Evolutionary conservation across 1,139 yeast genomes (phyloP), one percentile per base, ranked within the genome.

Genomic region (Protomyces inouyei): DNA sequence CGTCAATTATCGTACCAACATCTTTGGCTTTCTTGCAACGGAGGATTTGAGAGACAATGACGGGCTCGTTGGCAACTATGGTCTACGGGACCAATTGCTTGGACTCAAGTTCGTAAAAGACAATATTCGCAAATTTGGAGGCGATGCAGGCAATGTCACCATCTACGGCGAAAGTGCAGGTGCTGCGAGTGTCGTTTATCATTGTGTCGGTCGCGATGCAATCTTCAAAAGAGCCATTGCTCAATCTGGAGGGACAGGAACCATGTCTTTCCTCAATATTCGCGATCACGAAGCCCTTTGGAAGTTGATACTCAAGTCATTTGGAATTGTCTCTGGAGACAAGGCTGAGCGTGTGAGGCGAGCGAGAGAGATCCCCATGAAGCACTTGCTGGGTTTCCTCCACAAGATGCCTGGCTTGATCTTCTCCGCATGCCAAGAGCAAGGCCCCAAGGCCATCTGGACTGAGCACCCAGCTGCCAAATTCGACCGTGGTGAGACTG

Each of bases 91-190:
- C 66, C 74, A 72, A 45, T 65, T 74, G 12, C 40, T 68, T 63
- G 79, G 76, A 0, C 64, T 77, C 40, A 66, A 75, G 28, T 77
- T 79, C 79, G 74, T 76, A n/a, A 67, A 73, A 60, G 68, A 69
- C 40, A 76, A 77, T 64, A 75, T 76, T 60, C 71, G 64, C 0
- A 57, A 43, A 25, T 76, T 76, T 68, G 78, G 78, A 25, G 80
- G 80, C 10, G 72, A 77, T 65, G 71, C 76, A 3, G 66, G 70
- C 9, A 71, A 69, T 52, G 70, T 77, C 35, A 76, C 78, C 1
- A 66, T 77, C 18, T 73, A 73, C 66, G 79, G 79, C 9, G 75
- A 77, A 68, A 71, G 76, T 63, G 76, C 79, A 18, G 79, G 79
- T 9, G 79, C 75, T 0, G 71, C 75, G 0, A 35, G 55, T 52